Evolutionary conservation across 768 basidiomycete genomes (phyloP).

Genomic region (Tylopilus felleus): DNA sequence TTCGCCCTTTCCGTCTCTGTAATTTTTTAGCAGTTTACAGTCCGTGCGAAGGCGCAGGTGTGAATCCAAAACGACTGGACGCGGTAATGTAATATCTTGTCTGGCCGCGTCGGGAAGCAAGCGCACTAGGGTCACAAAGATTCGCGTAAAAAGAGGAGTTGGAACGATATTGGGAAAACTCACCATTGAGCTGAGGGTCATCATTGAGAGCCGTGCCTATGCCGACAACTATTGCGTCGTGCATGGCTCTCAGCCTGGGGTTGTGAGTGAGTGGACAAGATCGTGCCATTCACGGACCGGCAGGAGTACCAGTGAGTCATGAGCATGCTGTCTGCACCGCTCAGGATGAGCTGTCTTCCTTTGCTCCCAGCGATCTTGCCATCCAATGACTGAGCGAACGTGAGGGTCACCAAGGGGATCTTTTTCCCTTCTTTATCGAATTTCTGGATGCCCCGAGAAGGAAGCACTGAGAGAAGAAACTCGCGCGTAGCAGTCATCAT

Average conservation of each 20-base stretch:
- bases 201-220: conserved; percentile 89
- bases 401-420: conserved; percentile 69
- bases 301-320: conserved; percentile 86
- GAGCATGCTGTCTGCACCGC: conserved; percentile 80
- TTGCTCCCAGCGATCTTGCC: conserved; percentile 78
- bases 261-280: background rate
- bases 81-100: conserved; percentile 51
- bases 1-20: conserved; percentile 50
- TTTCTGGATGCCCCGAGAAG: conserved; percentile 12
- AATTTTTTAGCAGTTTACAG: conserved; percentile 73
- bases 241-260: conserved; percentile 82
- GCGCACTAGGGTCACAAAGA: conserved; percentile 40
- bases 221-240: conserved; percentile 90
- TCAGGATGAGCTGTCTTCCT: conserved; percentile 75
- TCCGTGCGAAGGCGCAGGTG: conserved; percentile 58
- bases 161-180: conserved; percentile 20
- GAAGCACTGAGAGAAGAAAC: conserved; percentile 30
- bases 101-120: conserved; percentile 44
- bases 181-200: conserved; percentile 92
- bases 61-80: conserved; percentile 82
- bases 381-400: conserved; percentile 85
- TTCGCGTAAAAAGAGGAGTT: background rate
- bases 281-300: background rate
- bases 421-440: conserved; percentile 11
- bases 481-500: conserved; percentile 16